These are phyloP conservation scores for Aspergillus fumigatus DNA, from an alignment of 2,329 filamentous ascomycete genomes.

Conservation along the genomic window DNA sequence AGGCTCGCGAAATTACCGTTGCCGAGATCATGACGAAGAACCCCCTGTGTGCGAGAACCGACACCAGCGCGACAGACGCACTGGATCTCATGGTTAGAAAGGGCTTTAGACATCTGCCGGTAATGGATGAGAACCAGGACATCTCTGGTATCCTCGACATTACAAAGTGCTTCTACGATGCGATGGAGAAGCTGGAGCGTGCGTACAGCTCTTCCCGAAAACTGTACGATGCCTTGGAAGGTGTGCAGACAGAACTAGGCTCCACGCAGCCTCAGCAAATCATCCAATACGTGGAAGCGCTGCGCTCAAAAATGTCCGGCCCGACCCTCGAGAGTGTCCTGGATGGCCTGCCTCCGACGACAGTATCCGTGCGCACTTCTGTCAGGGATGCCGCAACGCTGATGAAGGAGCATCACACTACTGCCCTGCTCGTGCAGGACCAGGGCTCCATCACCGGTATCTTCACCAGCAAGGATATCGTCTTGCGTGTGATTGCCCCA, in stretches of 20 bases:
- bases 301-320: slow-evolving; percentile 94
- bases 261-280: slow-evolving; percentile 97
- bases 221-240: slow-evolving; percentile 93
- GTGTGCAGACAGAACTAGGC: slow-evolving; percentile 93
- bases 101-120: slow-evolving; percentile 92
- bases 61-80: slow-evolving; percentile 96
- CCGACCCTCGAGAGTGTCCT: slow-evolving; percentile 93
- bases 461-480: slow-evolving; percentile 98
- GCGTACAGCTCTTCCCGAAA: slow-evolving; percentile 98
- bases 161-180: slow-evolving; percentile 99
- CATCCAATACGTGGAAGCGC: slow-evolving; percentile 96
- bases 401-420: slow-evolving; percentile 99
- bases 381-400: slow-evolving; percentile 91
- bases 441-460: slow-evolving; percentile 97
- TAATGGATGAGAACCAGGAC: slow-evolving; percentile 99
- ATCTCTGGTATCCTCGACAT: slow-evolving; percentile 98
- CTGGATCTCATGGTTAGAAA: slow-evolving; percentile 97
- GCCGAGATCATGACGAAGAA: slow-evolving; percentile 99
- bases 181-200: slow-evolving; percentile 98
- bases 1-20: slow-evolving; percentile 85
- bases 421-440: slow-evolving; percentile 91
- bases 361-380: slow-evolving; percentile 90
- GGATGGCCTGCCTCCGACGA: slow-evolving; percentile 85
- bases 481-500: slow-evolving; percentile 93
- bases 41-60: slow-evolving; percentile 91